Conservation (phyloP, 495 filamentous ascomycete genomes). For the Penicillium nucicola region DNA sequence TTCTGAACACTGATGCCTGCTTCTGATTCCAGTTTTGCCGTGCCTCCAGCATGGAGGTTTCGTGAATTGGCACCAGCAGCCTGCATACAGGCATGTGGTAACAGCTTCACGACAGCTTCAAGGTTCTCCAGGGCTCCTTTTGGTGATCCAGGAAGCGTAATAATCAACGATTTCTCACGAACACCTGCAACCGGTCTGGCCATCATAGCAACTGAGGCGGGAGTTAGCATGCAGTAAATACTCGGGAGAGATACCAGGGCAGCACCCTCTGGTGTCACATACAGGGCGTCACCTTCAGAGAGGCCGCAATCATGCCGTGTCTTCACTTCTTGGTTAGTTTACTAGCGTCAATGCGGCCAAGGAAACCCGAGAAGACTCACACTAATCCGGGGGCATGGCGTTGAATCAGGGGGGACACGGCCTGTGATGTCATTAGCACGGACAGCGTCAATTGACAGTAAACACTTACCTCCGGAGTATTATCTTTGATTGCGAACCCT, state of each 20-base stretch:
- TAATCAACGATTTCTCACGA: constrained; percentile 75
- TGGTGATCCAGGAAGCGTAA: constrained; percentile 91
- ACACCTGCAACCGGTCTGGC: constrained; percentile 90
- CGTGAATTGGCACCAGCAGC: constrained; percentile 81
- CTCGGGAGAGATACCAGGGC: neutral
- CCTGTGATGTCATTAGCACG: constrained; percentile 48
- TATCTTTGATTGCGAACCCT: constrained; percentile 85
- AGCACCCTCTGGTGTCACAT: constrained; percentile 32
- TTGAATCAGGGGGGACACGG: constrained; percentile 76
- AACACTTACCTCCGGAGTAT: constrained; percentile 75
- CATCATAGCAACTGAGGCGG: constrained; percentile 84
- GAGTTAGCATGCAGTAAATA: constrained; percentile 20
- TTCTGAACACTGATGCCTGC: constrained; percentile 55
- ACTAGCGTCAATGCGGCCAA: constrained; percentile 4
- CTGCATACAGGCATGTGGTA: constrained; percentile 92
- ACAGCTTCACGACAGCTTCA: constrained; percentile 79
- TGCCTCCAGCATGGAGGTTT: constrained; percentile 72
- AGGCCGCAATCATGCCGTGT: constrained; percentile 90
- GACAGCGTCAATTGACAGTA: neutral
- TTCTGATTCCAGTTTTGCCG: constrained; percentile 79
- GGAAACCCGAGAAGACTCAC: constrained; percentile 43
- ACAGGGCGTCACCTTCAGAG: constrained; percentile 86
- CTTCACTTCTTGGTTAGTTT: constrained; percentile 40
- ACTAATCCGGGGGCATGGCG: constrained; percentile 86
- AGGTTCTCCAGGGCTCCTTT: constrained; percentile 97